Evolutionary conservation across 495 filamentous ascomycete species (phyloP), one percentile per base, ranked within the genome.

Genomic region (Daldinia decipiens): DNA sequence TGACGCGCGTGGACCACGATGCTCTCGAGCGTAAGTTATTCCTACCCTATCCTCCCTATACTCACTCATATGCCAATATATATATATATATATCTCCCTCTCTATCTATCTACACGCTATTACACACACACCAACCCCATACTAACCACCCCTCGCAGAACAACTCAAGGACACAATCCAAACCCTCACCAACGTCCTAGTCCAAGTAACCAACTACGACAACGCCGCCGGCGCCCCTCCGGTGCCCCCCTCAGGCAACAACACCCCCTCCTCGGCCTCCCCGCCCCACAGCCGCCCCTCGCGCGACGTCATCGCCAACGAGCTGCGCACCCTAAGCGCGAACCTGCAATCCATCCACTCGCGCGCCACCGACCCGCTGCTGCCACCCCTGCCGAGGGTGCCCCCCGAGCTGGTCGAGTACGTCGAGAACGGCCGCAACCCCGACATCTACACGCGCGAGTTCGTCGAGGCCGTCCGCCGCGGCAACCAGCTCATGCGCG

Each of bases 391-490:
- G 13, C 76, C 79, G 4, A 73, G 78, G 6, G 85, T 98, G 27
- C 95, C 95, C 2, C 89, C 90, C n/a, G 94, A 97, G 71, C 89
- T 99, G 11, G 91, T 98, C 74, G 85, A 91, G 66, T 99, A 99
- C 82, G 92, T 99, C 56, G 94, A 98, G 78, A 86, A 91, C 58
- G 89, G 93, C 12, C 91, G 95, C 50, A 99, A 99, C 82, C 95
- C 95, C 13, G 95, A 98, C 78, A 97, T 99, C 80, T 99, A 98
- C 84, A 98, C 95, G 59, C 87, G 95, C 39, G 94, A 98, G 82
- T 97, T 98, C 75, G 93, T 98, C 52, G 96, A 99, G 88, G 83
- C 93, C 19, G 92, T 93, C 24, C 87, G 95, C 78, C 86, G 89
- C 68, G 84, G 87, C 34, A 98, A 98, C 77, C 94, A 97, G 81